A percentile compares a stretch with the other conserved stretches of the same genome.
phyloP scores from a whole-genome alignment of 2,329 filamentous ascomycete genomes.

The Phyllosticta citriasiana region DNA sequence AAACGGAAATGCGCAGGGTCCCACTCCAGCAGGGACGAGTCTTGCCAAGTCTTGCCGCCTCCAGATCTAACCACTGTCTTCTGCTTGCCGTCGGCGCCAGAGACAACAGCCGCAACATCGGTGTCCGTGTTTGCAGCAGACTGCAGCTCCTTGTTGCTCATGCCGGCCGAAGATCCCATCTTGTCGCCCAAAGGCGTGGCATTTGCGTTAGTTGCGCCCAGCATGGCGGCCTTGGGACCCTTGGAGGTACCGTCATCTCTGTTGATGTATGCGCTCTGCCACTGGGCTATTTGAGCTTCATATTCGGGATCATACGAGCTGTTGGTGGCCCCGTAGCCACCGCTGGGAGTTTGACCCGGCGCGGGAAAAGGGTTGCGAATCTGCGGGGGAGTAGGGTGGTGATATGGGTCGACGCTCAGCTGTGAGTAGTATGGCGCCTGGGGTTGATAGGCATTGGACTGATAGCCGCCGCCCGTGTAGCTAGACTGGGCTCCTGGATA shows the following conservation, averaged over 20 bases:
- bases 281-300: constrained; percentile 86
- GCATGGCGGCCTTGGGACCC: constrained; percentile 27
- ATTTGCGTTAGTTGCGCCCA: constrained; percentile 34
- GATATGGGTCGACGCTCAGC: constrained; percentile 35
- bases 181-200: constrained; percentile 31
- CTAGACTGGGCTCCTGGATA: constrained; percentile 30
- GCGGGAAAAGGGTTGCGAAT: constrained; percentile 74
- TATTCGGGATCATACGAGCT: constrained; percentile 60
- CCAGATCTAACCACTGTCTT: constrained; percentile 84
- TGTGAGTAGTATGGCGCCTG: constrained; percentile 38
- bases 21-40: constrained; percentile 85
- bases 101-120: constrained; percentile 32
- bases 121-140: constrained; percentile 38
- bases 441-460: constrained; percentile 29
- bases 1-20: constrained; percentile 88
- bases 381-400: constrained; percentile 46
- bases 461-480: constrained; percentile 32
- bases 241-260: constrained; percentile 45
- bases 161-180: constrained; percentile 24
- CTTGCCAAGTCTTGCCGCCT: constrained; percentile 87
- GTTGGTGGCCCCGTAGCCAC: constrained; percentile 26
- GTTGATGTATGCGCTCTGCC: constrained; percentile 78
- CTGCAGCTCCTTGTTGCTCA: constrained; percentile 20
- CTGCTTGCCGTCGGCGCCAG: constrained; percentile 45
- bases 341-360: constrained; percentile 37